These are phyloP conservation scores for Alloascoidea africana DNA, from an alignment of 805 yeast species.

Conservation along the genomic window DNA sequence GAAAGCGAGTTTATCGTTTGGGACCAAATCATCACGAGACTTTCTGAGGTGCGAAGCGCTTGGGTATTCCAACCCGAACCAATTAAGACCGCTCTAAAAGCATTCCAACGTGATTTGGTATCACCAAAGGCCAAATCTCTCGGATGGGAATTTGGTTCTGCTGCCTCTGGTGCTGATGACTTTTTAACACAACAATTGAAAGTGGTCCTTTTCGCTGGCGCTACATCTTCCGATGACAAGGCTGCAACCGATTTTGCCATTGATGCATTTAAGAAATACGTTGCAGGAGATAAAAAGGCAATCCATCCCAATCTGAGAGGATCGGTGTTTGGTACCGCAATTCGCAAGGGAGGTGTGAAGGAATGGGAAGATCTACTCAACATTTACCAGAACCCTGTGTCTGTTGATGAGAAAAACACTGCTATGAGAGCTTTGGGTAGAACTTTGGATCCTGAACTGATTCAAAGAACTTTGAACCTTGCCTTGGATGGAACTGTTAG, in stretches of 20 bases:
- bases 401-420: conserved; percentile 51
- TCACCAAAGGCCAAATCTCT: conserved; percentile 33
- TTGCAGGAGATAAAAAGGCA: conserved; percentile 32
- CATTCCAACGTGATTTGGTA: conserved; percentile 37
- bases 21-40: conserved; percentile 28
- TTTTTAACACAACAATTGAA: conserved; percentile 57
- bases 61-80: conserved; percentile 31
- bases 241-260: conserved; percentile 18
- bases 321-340: conserved; percentile 50
- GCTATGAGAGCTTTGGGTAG: conserved; percentile 61
- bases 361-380: conserved; percentile 48
- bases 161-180: conserved; percentile 32
- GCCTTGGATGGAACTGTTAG: conserved; percentile 45
- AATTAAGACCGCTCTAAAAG: conserved; percentile 23
- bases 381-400: conserved; percentile 44
- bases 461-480: conserved; percentile 39
- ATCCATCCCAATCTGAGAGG: conserved; percentile 63
- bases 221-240: conserved; percentile 17
- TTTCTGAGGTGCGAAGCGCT: conserved; percentile 26
- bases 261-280: conserved; percentile 29
- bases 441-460: conserved; percentile 34
- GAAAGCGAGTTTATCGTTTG: conserved; percentile 42
- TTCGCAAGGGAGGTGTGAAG: conserved; percentile 43
- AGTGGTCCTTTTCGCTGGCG: conserved; percentile 29
- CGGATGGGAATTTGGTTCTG: conserved; percentile 65